Percentiles rank a stretch among this genome's conserved stretches.
These are phyloP conservation scores for Fusarium euwallaceae DNA, from an alignment of 2,329 filamentous ascomycete species.

Conservation along the genomic window DNA sequence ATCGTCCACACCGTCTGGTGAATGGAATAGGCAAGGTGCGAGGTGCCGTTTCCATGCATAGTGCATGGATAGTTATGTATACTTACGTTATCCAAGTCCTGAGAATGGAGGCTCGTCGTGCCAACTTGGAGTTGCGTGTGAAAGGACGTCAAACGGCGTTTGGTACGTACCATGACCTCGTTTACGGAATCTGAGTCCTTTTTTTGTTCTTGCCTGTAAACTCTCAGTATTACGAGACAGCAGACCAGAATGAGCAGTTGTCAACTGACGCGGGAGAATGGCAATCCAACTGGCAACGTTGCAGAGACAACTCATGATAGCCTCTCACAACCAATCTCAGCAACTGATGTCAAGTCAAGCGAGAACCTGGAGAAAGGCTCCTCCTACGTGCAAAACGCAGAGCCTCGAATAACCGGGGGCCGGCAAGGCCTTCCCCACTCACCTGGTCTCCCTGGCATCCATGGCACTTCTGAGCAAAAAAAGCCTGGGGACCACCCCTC, in stretches of 20 bases:
- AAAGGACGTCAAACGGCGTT: neutral
- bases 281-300: slow-evolving; percentile 5
- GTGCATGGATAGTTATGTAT: slow-evolving; percentile 32
- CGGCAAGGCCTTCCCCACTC: slow-evolving; percentile 37
- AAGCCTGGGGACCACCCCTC: slow-evolving; percentile 14
- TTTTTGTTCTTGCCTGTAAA: neutral
- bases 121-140: slow-evolving; percentile 20
- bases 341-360: slow-evolving; percentile 34
- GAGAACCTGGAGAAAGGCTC: slow-evolving; percentile 38
- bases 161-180: neutral
- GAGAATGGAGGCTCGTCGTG: slow-evolving; percentile 29
- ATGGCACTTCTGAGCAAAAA: slow-evolving; percentile 20
- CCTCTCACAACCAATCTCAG: slow-evolving; percentile 9
- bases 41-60: slow-evolving; percentile 35
- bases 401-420: slow-evolving; percentile 53
- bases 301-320: slow-evolving; percentile 19
- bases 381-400: slow-evolving; percentile 41
- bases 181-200: neutral
- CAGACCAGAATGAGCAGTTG: neutral
- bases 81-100: slow-evolving; percentile 40
- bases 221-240: neutral
- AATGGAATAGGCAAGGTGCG: slow-evolving; percentile 35
- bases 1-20: slow-evolving; percentile 37
- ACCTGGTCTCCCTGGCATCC: neutral
- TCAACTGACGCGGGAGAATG: neutral